These are phyloP conservation scores for Chaetomiaceae sp. DNA, from an alignment of 2,329 filamentous ascomycete genomes.

Conservation along the genomic window DNA sequence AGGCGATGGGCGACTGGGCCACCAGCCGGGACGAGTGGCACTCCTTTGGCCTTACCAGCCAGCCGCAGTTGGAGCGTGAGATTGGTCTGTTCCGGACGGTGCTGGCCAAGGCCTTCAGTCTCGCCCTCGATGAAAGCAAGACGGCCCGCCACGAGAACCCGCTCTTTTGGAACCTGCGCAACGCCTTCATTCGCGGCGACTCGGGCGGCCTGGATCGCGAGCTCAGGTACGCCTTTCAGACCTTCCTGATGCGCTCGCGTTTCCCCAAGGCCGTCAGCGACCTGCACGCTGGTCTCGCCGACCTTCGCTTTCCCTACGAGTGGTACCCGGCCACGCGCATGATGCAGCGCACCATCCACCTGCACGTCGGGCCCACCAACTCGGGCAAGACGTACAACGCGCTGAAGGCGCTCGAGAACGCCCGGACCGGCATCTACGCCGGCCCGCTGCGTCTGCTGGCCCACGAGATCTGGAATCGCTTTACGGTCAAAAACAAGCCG, in stretches of 20 bases:
- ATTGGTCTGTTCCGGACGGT: slow-evolving; percentile 39
- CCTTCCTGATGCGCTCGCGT: slow-evolving; percentile 51
- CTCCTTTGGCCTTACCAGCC: slow-evolving; percentile 32
- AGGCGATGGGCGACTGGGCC: slow-evolving; percentile 24
- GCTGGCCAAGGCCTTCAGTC: slow-evolving; percentile 39
- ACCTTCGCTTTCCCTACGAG: slow-evolving; percentile 81
- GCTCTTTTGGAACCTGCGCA: slow-evolving; percentile 52
- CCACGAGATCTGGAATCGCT: slow-evolving; percentile 88
- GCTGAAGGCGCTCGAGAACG: slow-evolving; percentile 72
- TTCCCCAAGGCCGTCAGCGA: slow-evolving; percentile 52
- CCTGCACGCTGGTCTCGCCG: slow-evolving; percentile 62
- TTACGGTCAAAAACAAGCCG: slow-evolving; percentile 67
- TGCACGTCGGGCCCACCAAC: slow-evolving; percentile 95
- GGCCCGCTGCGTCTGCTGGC: slow-evolving; percentile 84
- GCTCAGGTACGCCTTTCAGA: slow-evolving; percentile 63
- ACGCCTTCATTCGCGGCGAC: slow-evolving; percentile 52
- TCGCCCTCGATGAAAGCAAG: slow-evolving; percentile 35
- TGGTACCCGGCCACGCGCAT: slow-evolving; percentile 84
- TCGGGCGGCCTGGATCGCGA: slow-evolving; percentile 46
- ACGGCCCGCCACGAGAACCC: slow-evolving; percentile 42
- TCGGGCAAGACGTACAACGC: slow-evolving; percentile 98
- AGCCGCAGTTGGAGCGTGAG: slow-evolving; percentile 40
- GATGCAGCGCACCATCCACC: slow-evolving; percentile 74
- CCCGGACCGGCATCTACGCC: slow-evolving; percentile 75
- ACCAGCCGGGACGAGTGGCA: slow-evolving; percentile 25